A percentile compares a stretch with the other conserved stretches of the same genome.
phyloP scores from a whole-genome alignment of 768 basidiomycete genomes.

The Xerocomus potaroensis region DNA sequence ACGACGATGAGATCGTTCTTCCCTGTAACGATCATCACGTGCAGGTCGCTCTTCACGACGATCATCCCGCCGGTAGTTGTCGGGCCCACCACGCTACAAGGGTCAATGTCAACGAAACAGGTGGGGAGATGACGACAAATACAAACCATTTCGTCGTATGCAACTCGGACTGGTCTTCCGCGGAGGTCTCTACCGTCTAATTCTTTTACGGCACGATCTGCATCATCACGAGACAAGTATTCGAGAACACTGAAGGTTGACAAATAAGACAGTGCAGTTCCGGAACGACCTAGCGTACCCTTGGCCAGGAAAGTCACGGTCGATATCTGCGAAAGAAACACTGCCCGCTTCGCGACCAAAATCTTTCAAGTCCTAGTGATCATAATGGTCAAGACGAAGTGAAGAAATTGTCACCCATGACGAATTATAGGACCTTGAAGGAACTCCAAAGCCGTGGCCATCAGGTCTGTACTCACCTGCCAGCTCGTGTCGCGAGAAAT shows the following conservation, averaged over 20 bases:
- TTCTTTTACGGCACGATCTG: constrained; percentile 87
- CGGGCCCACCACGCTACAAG: constrained; percentile 56
- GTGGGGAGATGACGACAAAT: constrained; percentile 1
- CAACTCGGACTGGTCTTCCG: constrained; percentile 73
- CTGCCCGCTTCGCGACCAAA: constrained; percentile 92
- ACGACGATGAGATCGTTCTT: constrained; percentile 55
- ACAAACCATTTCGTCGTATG: constrained; percentile 58
- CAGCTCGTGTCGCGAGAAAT: constrained; percentile 95
- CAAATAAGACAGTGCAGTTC: constrained; percentile 1
- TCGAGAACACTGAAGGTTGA: constrained; percentile 69
- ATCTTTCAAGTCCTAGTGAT: constrained; percentile 89
- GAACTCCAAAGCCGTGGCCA: constrained; percentile 1
- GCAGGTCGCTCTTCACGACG: constrained; percentile 54
- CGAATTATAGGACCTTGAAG: constrained; percentile 21
- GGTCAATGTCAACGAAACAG: neutral
- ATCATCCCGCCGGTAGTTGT: constrained; percentile 76
- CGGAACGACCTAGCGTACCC: constrained; percentile 53
- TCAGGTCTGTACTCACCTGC: constrained; percentile 72
- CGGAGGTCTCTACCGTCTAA: constrained; percentile 86
- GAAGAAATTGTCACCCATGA: constrained; percentile 7
- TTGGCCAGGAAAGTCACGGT: constrained; percentile 78
- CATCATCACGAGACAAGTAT: constrained; percentile 83
- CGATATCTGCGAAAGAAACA: constrained; percentile 93
- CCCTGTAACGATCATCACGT: constrained; percentile 56
- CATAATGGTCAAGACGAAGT: constrained; percentile 27